phyloP scores from a whole-genome alignment of 2,329 filamentous ascomycete species.

The Achaetomium macrosporum region DNA sequence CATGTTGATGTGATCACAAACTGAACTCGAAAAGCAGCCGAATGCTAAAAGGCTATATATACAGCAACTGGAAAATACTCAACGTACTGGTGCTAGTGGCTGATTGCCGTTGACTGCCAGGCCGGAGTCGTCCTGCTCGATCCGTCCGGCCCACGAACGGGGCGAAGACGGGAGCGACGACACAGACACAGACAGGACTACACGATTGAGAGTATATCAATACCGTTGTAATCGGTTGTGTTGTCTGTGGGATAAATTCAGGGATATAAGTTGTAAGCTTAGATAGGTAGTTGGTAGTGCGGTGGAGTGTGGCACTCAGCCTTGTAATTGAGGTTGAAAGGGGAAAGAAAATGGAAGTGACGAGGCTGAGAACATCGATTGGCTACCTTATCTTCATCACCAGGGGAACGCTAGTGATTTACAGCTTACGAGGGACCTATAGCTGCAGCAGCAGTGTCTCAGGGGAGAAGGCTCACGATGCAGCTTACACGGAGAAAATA shows the following conservation, averaged over 20 bases:
- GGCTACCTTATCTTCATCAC: not conserved
- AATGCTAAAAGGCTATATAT: too few relatives aligned
- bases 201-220: not conserved
- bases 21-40: too few relatives aligned
- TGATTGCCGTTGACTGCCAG: too few relatives aligned
- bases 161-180: not conserved
- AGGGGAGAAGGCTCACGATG: not conserved
- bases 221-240: not conserved
- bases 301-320: not conserved
- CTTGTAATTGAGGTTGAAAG: conserved; percentile 4
- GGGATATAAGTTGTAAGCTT: too few relatives aligned
- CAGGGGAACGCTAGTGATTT: conserved; percentile 17
- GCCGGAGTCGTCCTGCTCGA: not conserved
- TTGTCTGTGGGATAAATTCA: not conserved
- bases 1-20: too few relatives aligned
- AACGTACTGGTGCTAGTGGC: too few relatives aligned
- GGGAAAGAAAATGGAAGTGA: conserved; percentile 2
- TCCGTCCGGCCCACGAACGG: not conserved
- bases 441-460: not conserved
- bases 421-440: conserved; percentile 21
- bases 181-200: not conserved
- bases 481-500: not conserved
- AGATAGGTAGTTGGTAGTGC: not conserved
- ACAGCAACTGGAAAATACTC: too few relatives aligned
- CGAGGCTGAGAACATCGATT: not conserved